Evolutionary conservation across 352 stramenopile species (phyloP).

Genomic region (Phytophthora nicotianae): DNA sequence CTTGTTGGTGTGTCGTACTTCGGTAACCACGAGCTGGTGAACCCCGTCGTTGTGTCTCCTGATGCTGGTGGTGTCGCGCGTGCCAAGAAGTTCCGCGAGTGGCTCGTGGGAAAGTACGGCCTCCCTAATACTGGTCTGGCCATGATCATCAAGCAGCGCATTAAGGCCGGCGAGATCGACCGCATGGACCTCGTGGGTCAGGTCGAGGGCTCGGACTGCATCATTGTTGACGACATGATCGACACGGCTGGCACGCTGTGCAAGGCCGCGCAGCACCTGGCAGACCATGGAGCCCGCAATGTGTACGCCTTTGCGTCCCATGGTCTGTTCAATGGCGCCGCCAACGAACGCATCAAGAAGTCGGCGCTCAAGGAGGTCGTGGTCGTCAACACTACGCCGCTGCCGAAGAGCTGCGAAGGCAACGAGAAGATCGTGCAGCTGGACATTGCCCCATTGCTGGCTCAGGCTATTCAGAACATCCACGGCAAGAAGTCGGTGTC

Average conservation of each 20-base stretch:
- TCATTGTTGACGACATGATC: slow-evolving; percentile 99
- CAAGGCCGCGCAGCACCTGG: slow-evolving; percentile 97
- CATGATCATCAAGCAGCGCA: slow-evolving; percentile 99
- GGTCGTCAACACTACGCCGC: slow-evolving; percentile 89
- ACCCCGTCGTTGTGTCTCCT: slow-evolving; percentile 99
- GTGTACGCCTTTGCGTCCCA: slow-evolving; percentile 99
- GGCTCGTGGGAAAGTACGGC: slow-evolving; percentile 97
- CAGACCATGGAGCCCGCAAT: slow-evolving; percentile 94
- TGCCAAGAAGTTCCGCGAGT: slow-evolving; percentile 99
- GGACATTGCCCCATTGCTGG: slow-evolving; percentile 97
- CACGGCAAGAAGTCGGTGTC: slow-evolving; percentile 99
- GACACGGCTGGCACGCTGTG: slow-evolving; percentile 99
- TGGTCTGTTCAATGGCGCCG: slow-evolving; percentile 95
- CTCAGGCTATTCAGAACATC: slow-evolving; percentile 99
- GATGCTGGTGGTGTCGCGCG: slow-evolving; percentile 99
- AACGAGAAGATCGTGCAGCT: slow-evolving; percentile 99
- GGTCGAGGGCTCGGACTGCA: slow-evolving; percentile 98
- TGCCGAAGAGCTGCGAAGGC: slow-evolving; percentile 86
- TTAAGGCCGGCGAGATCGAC: slow-evolving; percentile 97
- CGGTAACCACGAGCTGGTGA: slow-evolving; percentile 97
- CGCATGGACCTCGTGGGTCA: slow-evolving; percentile 99
- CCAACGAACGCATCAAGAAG: slow-evolving; percentile 89
- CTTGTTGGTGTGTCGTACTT: slow-evolving; percentile 96
- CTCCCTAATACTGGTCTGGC: slow-evolving; percentile 97
- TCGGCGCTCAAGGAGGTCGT: slow-evolving; percentile 92